Evolutionary conservation across 257 asterid genomes (phyloP).

Genomic region (Nicotiana obtusifolia): DNA sequence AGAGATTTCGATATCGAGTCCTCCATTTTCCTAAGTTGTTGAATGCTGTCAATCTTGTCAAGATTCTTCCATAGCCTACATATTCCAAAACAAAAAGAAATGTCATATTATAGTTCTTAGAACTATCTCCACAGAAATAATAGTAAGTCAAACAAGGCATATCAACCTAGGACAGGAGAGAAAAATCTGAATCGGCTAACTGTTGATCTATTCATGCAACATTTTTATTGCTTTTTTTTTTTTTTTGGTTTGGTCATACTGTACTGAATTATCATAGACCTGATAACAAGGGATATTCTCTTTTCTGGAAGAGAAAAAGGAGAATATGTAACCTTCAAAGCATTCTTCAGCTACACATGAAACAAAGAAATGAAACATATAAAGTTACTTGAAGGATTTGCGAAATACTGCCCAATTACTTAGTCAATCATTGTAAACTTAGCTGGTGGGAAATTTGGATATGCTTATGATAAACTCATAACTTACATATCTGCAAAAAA

Average conservation of each 20-base stretch:
- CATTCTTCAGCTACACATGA: not conserved
- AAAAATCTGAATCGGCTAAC: not conserved
- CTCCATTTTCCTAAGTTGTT: slow-evolving; percentile 4
- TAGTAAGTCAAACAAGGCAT: not conserved
- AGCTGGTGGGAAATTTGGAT: not conserved
- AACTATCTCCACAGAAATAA: not conserved
- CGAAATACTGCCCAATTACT: not conserved
- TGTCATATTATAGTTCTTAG: not conserved
- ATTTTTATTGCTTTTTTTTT: no score
- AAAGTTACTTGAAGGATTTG: not conserved
- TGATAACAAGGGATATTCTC: not conserved
- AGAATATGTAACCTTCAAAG: not conserved
- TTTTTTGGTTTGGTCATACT: no score
- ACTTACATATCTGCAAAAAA: not conserved
- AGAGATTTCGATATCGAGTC: not conserved
- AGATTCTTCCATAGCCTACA: slow-evolving; percentile 10
- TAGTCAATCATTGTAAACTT: not conserved
- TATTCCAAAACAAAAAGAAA: not conserved
- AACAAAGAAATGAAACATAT: not conserved
- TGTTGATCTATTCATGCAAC: not conserved
- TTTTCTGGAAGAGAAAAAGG: not conserved
- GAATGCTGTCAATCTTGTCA: slow-evolving; percentile 8
- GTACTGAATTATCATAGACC: no score
- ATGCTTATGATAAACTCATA: not conserved
- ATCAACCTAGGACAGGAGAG: not conserved